Base-by-base conservation (phyloP, 495 filamentous ascomycete genomes). In the Penicillium crystallinum region DNA sequence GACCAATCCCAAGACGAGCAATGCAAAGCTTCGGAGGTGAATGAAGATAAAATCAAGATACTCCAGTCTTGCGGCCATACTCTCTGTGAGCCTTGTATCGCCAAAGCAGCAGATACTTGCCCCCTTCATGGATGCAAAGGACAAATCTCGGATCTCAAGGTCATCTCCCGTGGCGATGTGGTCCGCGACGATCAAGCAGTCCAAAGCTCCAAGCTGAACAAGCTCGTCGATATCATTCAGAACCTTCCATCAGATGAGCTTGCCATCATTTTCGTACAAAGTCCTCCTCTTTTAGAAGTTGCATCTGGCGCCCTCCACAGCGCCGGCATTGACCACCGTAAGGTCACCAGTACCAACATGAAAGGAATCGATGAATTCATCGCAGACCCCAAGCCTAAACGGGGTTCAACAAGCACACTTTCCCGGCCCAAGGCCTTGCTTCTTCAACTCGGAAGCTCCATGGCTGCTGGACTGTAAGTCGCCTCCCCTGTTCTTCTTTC, bases 381-480 rank as follows among this genome's bases (percentile, higher is more conserved):
- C 8, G 43, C 39, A 12, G 8, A 18, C 1, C 31, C 38, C 14
- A 40, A 25, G 4, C 8, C 18, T 1, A 45, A 51, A 35, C 43
- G 45, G 29, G 54, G 30, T n/a, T 14, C 12, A 10, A 11, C 22
- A 18, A 12, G 27, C 45, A 6, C 10, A 27, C 8, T 19, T 27
- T 21, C 31, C 0, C 19, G 39, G 5, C 49, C 68, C 3, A 78
- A 78, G 57, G 81, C 88, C 1, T 63, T 90, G 29, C 65, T 93
- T n/a, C 64, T 95, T 17, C 81, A 83, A 49, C 71, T 89, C 4
- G 77, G 77, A 5, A 74, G 76, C 49, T 81, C 79, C n/a, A 75
- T 78, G 44, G 81, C 88, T 15, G 80, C 88, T 8, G 90, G 90
- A 25, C 65, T 79, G 83, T 86, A 73, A 83, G 80, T 77, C n/a